Evolutionary conservation across 1,139 yeast genomes (phyloP), one percentile per base, ranked within the genome.

Genomic region (Lodderomyces metapsilosis): DNA sequence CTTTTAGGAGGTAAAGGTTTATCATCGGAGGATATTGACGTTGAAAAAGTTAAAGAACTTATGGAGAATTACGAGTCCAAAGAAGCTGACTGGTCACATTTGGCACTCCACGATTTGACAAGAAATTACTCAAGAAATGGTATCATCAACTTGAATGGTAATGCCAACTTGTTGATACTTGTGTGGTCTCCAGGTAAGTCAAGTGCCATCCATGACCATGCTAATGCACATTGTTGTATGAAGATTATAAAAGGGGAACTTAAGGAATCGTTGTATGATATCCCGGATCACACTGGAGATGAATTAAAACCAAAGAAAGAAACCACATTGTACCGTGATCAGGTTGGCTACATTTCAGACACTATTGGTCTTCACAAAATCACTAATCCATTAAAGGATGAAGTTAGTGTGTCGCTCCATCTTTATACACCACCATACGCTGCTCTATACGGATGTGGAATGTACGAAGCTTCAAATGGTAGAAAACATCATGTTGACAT

Each of bases 401-500:
- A 71, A 30, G 60, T 68, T n/a, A 80, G 88, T n/a, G 79, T 84
- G 8, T 76, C 86, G 28, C 68, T 84, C 54, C 92, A 84, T 60
- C 70, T 84, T 43, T 85, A 84, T 62, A 84, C 91, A 11, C 89
- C 92, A 7, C 91, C 92, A 8, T 82, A 83, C 59, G 91, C 91
- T 5, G 68, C 83, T 41, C 67, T 78, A 59, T 78, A 74, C 53
- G 89, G 89, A 7, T 83, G 88, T 56, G 67, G 76, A 45, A 74
- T 76, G 59, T 84, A 78, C 52, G 84, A 81, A 49, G 74, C 74
- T 22, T 54, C 52, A 20, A 72, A 71, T 39, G 85, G 84, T 34
- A 66, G 62, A 46, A 72, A 71, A 52, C 78, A 74, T 46, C 80
- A 75, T 53, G 85, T 81, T 40, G 75, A 76, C 54, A 76, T 81